Evolutionary conservation across 2,329 filamentous ascomycete species (phyloP).

Genomic region (Grosmannia serpens): DNA sequence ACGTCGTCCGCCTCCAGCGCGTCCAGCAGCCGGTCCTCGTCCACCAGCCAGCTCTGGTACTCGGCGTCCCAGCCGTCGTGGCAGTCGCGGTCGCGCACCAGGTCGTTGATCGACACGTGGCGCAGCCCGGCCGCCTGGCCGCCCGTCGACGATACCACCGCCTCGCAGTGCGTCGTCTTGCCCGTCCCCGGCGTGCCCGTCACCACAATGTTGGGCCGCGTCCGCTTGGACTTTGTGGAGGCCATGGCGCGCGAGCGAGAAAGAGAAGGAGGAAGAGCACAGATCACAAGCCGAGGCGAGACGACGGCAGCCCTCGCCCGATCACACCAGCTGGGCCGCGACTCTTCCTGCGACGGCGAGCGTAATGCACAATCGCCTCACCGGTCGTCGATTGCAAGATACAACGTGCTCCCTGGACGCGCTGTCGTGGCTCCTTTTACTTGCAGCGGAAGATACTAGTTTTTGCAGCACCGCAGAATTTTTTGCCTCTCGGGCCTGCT

Average conservation of each 20-base stretch:
- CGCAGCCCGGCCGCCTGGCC: constrained; percentile 43
- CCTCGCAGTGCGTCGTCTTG: constrained; percentile 86
- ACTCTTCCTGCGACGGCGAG: too few relatives aligned
- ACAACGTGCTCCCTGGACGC: too few relatives aligned
- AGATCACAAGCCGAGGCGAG: too few relatives aligned
- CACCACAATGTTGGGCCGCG: constrained; percentile 76
- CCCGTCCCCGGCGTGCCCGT: constrained; percentile 93
- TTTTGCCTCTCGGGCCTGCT: background rate
- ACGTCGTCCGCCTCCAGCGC: constrained; percentile 63
- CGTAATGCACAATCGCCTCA: background rate
- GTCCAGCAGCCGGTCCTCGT: constrained; percentile 88
- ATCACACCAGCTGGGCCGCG: too few relatives aligned
- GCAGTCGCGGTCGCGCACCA: constrained; percentile 80
- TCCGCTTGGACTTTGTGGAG: constrained; percentile 18
- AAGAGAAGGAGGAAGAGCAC: background rate
- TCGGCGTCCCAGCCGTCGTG: constrained; percentile 83
- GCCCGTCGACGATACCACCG: constrained; percentile 55
- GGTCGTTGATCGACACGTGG: constrained; percentile 79
- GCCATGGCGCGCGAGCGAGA: background rate
- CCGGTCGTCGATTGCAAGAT: too few relatives aligned
- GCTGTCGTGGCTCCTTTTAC: too few relatives aligned
- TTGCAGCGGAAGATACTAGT: too few relatives aligned
- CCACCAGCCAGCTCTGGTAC: constrained; percentile 80
- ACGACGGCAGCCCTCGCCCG: too few relatives aligned
- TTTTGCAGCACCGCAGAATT: background rate